These are phyloP conservation scores for Gnaphalium uliginosum DNA, from an alignment of 129 eudicot genomes.

Conservation along the genomic window DNA sequence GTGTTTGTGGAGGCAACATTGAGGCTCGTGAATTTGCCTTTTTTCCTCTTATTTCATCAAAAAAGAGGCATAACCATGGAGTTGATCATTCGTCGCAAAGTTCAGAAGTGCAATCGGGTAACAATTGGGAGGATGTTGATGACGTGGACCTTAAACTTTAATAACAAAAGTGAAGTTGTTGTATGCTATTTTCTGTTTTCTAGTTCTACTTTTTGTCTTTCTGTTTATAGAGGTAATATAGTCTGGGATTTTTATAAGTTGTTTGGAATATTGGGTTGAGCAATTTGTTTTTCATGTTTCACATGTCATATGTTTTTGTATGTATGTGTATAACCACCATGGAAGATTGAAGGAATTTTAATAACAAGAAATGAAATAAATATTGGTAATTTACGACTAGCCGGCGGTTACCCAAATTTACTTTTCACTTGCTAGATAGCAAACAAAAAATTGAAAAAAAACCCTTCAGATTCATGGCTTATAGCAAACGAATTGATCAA, in stretches of 20 bases:
- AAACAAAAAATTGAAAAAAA: no score
- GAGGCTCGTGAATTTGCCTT: not conserved
- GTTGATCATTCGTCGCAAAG: not conserved
- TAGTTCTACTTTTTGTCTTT: not conserved
- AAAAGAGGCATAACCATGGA: not conserved
- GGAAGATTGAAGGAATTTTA: no score
- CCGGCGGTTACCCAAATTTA: no score
- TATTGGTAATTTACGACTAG: no score
- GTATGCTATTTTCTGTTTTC: slow-evolving; percentile 9
- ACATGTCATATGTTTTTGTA: no score
- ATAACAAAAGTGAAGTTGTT: not conserved
- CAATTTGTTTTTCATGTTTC: slow-evolving; percentile 16
- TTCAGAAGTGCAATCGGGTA: not conserved
- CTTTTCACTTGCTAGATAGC: no score
- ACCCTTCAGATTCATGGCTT: no score
- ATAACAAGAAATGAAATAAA: no score
- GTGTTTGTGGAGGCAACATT: slow-evolving; percentile 4
- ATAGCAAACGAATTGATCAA: no score
- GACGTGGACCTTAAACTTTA: slow-evolving; percentile 34
- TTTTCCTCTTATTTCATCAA: slow-evolving; percentile 21
- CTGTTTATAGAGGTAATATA: not conserved
- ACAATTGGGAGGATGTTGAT: slow-evolving; percentile 20
- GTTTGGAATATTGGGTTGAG: slow-evolving; percentile 14
- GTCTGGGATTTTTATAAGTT: not conserved
- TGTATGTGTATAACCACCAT: no score